Evolutionary conservation across 176 grass and related monocot species (phyloP).

Genomic region (Typha latifolia): DNA sequence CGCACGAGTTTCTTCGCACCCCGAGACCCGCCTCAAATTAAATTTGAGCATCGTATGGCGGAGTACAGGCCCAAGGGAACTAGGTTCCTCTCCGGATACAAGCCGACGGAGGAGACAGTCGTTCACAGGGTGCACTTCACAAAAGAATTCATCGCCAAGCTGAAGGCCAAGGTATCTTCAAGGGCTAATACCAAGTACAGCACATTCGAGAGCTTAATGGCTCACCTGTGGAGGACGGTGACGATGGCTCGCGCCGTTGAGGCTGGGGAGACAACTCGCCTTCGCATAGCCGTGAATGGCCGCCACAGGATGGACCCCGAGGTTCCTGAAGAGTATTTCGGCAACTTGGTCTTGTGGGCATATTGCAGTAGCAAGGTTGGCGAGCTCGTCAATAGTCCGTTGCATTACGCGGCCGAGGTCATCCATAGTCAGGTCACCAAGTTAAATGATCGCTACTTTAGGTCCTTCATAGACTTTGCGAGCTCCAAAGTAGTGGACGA

Average conservation of each 20-base stretch:
- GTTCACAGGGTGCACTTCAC: not conserved
- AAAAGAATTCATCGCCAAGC: not conserved
- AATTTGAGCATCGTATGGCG: not conserved
- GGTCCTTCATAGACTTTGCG: constrained; percentile 22
- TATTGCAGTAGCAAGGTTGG: constrained; percentile 1
- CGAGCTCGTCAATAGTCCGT: constrained; percentile 11
- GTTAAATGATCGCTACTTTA: constrained; percentile 21
- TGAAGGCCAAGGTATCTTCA: not conserved
- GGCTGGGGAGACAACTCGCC: not conserved
- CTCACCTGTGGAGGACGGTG: not conserved
- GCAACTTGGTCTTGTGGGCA: constrained; percentile 21
- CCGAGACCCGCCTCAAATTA: not conserved
- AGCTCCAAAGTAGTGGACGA: constrained; percentile 1
- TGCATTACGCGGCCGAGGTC: constrained; percentile 10
- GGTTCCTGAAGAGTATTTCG: not conserved
- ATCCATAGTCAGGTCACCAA: not conserved
- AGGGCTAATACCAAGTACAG: not conserved
- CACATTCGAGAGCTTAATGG: not conserved
- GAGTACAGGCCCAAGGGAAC: not conserved
- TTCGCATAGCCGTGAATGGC: not conserved
- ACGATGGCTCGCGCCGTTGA: not conserved
- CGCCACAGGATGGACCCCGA: not conserved
- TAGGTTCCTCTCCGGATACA: not conserved
- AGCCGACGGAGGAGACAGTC: not conserved
- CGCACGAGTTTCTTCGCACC: not conserved